phyloP scores from a whole-genome alignment of 805 yeast species.

The Helenozyma rhizophorensis region DNA sequence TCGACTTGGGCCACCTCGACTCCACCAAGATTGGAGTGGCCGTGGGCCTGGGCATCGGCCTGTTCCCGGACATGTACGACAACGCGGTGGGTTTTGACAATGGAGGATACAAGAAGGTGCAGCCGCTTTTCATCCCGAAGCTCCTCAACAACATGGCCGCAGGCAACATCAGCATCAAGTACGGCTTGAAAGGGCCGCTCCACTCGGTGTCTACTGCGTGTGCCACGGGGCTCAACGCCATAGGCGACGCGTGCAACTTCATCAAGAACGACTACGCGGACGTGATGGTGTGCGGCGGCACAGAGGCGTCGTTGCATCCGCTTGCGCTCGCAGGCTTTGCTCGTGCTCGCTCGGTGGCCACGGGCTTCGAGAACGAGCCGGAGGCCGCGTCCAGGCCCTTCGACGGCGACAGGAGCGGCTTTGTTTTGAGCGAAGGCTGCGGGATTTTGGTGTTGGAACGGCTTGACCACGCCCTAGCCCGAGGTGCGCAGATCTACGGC shows the following conservation, averaged over 20 bases:
- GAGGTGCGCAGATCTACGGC: constrained; percentile 66
- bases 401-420: constrained; percentile 74
- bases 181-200: constrained; percentile 76
- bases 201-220: constrained; percentile 93
- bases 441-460: constrained; percentile 78
- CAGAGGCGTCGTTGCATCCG: constrained; percentile 86
- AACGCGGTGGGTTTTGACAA: constrained; percentile 50
- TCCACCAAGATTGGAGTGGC: constrained; percentile 60
- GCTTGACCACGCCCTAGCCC: constrained; percentile 63
- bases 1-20: constrained; percentile 36
- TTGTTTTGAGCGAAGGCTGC: constrained; percentile 91
- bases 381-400: constrained; percentile 78
- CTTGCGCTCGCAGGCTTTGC: constrained; percentile 87
- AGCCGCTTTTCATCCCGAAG: constrained; percentile 84
- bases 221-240: constrained; percentile 91
- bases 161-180: constrained; percentile 79
- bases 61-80: constrained; percentile 66
- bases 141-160: constrained; percentile 90
- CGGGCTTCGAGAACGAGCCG: constrained; percentile 60
- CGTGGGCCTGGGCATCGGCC: constrained; percentile 93
- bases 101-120: constrained; percentile 58
- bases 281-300: constrained; percentile 90
- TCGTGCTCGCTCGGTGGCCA: constrained; percentile 75
- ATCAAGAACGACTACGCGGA: constrained; percentile 77
- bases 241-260: constrained; percentile 88